Evolutionary conservation across 2,329 filamentous ascomycete genomes (phyloP), one percentile per base, ranked within the genome.

Genomic region (Emergomyces orientalis): DNA sequence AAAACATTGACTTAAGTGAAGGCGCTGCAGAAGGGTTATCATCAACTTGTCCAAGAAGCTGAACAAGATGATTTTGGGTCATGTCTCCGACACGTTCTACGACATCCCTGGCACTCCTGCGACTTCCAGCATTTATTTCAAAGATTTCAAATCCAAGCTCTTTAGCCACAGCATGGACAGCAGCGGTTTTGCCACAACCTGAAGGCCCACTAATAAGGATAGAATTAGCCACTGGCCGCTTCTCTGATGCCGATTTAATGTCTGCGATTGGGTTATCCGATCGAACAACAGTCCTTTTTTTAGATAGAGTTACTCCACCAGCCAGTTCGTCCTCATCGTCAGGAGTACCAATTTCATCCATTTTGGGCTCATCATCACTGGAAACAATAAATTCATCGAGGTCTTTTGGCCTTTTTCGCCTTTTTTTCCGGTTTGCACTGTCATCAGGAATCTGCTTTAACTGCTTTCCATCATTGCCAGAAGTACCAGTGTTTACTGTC

Each of bases 111-210:
- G 92, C 93, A 71, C 86, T 96, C 65, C 94, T 83, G 59, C 92
- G 86, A 67, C 85, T 90, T 64, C 90, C 86, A 0, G 93, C 79
- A 70, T 96, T 95, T 71, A 99, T 91, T 75, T 99, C 94, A 68
- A 99, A 99, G 1, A 99, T 84, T 70, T 96, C 92, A 71, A 95
- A 97, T 0, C 85, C 91, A 19, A 97, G 81, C 75, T 99, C 93
- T 70, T 90, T 93, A 4, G 94, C 93, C 51, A 92, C 88, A 3
- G 94, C 94, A 74, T 95, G 92, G 0, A 97, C 88, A 1, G 91
- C 86, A 6, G 95, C 92, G 14, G 92, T 96, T 77, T 99, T 99
- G 2, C 94, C 95, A 72, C 88, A 93, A 0, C 94, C 94, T 67
- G 89, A 82, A 2, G 93, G 91, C 0, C 94, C 94, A 70, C 91